Percentiles rank a stretch among this genome's conserved stretches.
Conservation (phyloP, 2,329 filamentous ascomycete species). For the Orbilia oligospora region DNA sequence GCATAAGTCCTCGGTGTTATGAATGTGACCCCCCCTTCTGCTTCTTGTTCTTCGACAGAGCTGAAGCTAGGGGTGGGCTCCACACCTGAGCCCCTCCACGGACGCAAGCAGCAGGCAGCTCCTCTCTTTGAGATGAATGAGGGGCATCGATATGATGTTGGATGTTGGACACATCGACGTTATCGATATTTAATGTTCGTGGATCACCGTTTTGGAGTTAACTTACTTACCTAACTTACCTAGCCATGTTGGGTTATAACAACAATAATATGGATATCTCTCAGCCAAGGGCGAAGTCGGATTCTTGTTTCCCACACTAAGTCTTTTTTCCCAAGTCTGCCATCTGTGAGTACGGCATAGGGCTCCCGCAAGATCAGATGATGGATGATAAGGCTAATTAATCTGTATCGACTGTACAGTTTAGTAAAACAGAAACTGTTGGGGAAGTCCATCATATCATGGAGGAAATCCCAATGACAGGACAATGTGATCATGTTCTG, state of each 20-base stretch:
- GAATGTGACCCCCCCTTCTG: slow-evolving; percentile 15
- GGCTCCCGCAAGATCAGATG: slow-evolving; percentile 57
- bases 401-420: background rate
- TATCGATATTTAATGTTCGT: slow-evolving; percentile 5
- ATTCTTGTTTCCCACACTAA: slow-evolving; percentile 13
- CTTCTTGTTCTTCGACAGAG: no score
- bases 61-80: slow-evolving; percentile 18
- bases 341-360: background rate
- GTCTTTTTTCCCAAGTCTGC: slow-evolving; percentile 21
- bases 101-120: slow-evolving; percentile 30
- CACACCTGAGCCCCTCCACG: slow-evolving; percentile 42
- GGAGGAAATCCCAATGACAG: slow-evolving; percentile 40
- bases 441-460: slow-evolving; percentile 14
- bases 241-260: no score
- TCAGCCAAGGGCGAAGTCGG: slow-evolving; percentile 8
- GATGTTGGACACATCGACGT: background rate
- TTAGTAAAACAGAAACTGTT: slow-evolving; percentile 33
- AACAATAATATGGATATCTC: no score
- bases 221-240: no score
- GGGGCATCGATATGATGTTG: background rate
- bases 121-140: background rate
- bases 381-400: slow-evolving; percentile 21
- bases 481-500: slow-evolving; percentile 52
- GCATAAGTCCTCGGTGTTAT: slow-evolving; percentile 1
- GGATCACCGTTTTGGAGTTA: background rate